Evolutionary conservation across 208 protist species (phyloP).

Genomic region (Trypanosoma platydactyli): DNA sequence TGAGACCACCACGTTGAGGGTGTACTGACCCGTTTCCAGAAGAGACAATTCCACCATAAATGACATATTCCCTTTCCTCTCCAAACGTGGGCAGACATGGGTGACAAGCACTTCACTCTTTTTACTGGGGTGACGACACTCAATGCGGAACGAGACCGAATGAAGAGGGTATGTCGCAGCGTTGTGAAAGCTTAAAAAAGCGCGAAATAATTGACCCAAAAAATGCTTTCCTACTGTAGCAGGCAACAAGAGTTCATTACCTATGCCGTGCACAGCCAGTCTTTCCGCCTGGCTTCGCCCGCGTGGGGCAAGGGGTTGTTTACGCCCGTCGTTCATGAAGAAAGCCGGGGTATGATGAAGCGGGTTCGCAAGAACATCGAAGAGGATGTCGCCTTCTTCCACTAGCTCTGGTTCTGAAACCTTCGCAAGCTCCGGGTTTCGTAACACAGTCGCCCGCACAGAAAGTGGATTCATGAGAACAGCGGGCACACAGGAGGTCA

Average conservation of each 20-base stretch:
- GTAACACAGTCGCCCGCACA: conserved; percentile 55
- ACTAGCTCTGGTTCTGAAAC: conserved; percentile 34
- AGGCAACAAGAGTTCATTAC: conserved; percentile 54
- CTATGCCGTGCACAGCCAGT: conserved; percentile 30
- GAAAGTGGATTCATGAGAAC: conserved; percentile 53
- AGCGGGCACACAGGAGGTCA: conserved; percentile 30
- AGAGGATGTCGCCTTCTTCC: conserved; percentile 79
- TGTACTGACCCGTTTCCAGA: conserved; percentile 32
- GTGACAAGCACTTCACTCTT: conserved; percentile 30
- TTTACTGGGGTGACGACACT: conserved; percentile 28
- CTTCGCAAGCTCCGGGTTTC: conserved; percentile 43
- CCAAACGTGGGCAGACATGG: conserved; percentile 21
- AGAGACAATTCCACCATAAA: conserved; percentile 26
- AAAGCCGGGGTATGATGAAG: conserved; percentile 9
- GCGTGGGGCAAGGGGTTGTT: background rate
- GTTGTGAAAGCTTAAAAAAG: conserved; percentile 73
- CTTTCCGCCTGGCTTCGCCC: conserved; percentile 13
- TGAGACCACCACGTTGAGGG: conserved; percentile 47
- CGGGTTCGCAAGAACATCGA: conserved; percentile 41
- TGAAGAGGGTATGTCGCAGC: conserved; percentile 52
- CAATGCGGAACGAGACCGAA: conserved; percentile 36
- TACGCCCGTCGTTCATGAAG: background rate
- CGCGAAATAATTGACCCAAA: conserved; percentile 54
- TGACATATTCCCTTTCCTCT: conserved; percentile 33
- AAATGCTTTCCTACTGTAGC: conserved; percentile 49